phyloP scores from a whole-genome alignment of 2,329 filamentous ascomycete genomes.

The Herpotrichia juniperi region DNA sequence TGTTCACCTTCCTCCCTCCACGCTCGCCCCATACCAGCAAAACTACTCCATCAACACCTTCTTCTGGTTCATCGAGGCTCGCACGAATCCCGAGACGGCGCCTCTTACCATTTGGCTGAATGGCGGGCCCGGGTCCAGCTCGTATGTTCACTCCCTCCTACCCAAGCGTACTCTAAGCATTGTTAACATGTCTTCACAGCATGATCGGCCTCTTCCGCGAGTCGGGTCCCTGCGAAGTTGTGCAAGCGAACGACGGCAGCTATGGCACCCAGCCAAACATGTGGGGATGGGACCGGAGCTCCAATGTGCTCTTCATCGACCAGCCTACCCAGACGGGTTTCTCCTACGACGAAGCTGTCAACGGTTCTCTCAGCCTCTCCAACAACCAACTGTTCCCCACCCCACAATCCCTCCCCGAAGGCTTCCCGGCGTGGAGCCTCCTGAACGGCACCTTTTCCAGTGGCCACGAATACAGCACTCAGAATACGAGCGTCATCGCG shows the following conservation, averaged over 20 bases:
- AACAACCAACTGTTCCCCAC: conserved; percentile 33
- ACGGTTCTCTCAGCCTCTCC: conserved; percentile 48
- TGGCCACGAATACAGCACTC: conserved; percentile 54
- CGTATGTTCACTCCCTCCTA: background rate
- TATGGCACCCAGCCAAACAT: conserved; percentile 64
- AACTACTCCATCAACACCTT: conserved; percentile 67
- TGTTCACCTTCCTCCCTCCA: conserved; percentile 64
- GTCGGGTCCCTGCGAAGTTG: conserved; percentile 56
- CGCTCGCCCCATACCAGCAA: conserved; percentile 54
- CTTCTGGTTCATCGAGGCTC: conserved; percentile 69
- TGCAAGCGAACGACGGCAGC: conserved; percentile 49
- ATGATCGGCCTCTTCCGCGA: conserved; percentile 69
- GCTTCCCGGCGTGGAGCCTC: conserved; percentile 48
- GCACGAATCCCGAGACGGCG: conserved; percentile 56
- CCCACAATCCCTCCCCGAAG: conserved; percentile 28
- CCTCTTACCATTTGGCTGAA: conserved; percentile 68
- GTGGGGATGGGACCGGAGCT: conserved; percentile 70
- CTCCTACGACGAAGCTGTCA: conserved; percentile 68
- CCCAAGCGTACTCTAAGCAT: no score
- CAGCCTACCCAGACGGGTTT: conserved; percentile 74
- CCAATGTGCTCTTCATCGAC: conserved; percentile 65
- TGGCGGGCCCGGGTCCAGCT: conserved; percentile 68
- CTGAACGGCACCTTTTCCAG: conserved; percentile 71
- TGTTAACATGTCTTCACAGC: conserved; percentile 44
- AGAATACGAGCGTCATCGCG: conserved; percentile 63